Base-by-base conservation (phyloP, 208 protist genomes). In the Phytomonas sp. region DNA sequence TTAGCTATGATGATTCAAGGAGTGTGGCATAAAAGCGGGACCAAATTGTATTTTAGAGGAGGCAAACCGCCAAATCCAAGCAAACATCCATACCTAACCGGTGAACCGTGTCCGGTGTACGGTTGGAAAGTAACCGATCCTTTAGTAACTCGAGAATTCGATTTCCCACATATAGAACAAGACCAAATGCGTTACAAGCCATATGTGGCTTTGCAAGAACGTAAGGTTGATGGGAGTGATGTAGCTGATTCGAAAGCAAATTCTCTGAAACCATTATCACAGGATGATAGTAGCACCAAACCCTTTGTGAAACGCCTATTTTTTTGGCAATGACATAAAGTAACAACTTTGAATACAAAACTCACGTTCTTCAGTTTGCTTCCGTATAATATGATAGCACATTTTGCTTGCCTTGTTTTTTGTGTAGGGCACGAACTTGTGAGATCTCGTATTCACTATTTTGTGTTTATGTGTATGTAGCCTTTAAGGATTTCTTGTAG, bases 1-100 rank as follows among this genome's bases (percentile, higher is more conserved):
- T 67, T 95, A 19, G 83, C 63, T 32, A 95, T 94, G 88, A 94
- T 95, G 88, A 92, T 94, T 76, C 91, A 95, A 71, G 91, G 91
- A 64, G 86, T 93, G 49, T 94, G 88, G 87, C 91, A 95, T 77
- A 95, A 95, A 69, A 94, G 88, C 69, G 91, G 91, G 16, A 84
- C 81, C 10, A 93, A 94, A 70, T 71, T 95, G 5, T 95, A 95
- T 74, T 95, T 94, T 76, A 77, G 88, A 32, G 91, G 91, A 30
- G 91, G 91, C 26, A 95, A 95, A 66, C 91, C 91, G 11, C 91
- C 91, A 52, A 95, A 95, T 56, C 91, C 91, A 26, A 93, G 86
- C 62, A 84, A 81, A 49, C 91, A 95, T 66, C 91, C 91, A 0
- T 95, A 93, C 76, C 70, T 95, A 60, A 95, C 91, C 30, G 91